These are phyloP conservation scores for Echites panduratus DNA, from an alignment of 257 asterid species.

Conservation along the genomic window DNA sequence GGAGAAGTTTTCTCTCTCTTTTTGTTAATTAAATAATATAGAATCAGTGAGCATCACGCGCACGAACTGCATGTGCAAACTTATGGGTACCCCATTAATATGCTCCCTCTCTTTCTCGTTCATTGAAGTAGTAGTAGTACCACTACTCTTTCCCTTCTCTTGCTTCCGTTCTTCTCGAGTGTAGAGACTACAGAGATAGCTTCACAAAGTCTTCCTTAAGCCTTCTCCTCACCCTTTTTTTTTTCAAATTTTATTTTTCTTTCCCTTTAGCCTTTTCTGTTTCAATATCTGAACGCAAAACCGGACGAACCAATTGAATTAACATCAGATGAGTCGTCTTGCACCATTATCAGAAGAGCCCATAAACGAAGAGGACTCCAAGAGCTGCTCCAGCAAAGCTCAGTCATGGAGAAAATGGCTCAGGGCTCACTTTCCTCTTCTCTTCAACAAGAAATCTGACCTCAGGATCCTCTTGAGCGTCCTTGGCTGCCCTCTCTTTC, in stretches of 20 bases:
- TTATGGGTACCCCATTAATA: neutral
- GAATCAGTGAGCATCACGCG: conserved; percentile 7
- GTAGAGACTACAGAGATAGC: neutral
- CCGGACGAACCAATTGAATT: too few species aligned
- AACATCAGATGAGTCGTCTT: conserved; percentile 54
- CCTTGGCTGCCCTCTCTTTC: conserved; percentile 80
- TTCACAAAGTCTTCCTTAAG: neutral
- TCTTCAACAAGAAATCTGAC: conserved; percentile 61
- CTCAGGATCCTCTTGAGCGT: conserved; percentile 62
- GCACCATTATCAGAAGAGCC: conserved; percentile 75
- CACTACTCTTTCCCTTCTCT: neutral
- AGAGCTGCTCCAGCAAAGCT: conserved; percentile 28
- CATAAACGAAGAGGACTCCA: conserved; percentile 38
- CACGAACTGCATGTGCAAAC: conserved; percentile 8
- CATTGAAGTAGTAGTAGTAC: neutral
- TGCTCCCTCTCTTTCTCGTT: neutral
- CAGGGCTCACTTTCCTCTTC: conserved; percentile 43
- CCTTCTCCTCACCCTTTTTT: too few species aligned
- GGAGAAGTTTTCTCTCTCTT: too few species aligned
- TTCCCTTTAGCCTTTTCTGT: neutral
- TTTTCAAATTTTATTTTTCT: neutral
- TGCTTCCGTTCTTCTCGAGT: neutral
- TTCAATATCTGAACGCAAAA: neutral
- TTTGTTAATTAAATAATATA: too few species aligned
- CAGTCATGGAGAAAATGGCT: conserved; percentile 62